Percentiles rank a stretch among this genome's conserved stretches.
phyloP scores from a whole-genome alignment of 1,139 yeast species.

The Kluyveromyces marxianus region DNA sequence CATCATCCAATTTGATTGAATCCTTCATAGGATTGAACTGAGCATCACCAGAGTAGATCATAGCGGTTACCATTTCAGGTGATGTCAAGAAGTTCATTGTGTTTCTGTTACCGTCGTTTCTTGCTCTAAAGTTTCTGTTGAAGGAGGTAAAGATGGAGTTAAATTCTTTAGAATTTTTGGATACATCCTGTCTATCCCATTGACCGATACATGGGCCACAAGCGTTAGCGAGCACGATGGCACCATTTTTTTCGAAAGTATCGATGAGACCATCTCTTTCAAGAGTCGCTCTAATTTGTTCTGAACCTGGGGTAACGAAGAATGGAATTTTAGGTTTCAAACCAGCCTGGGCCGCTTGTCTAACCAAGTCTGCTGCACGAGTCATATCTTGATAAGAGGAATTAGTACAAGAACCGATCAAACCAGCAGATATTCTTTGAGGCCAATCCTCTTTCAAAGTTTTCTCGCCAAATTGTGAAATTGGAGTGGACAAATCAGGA shows the following conservation, averaged over 20 bases:
- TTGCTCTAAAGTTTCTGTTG: conserved; percentile 93
- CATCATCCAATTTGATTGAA: conserved; percentile 55
- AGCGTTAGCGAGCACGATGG: conserved; percentile 88
- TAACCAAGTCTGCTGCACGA: conserved; percentile 80
- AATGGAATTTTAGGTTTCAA: conserved; percentile 88
- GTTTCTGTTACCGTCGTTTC: conserved; percentile 96
- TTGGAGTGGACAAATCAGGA: conserved; percentile 86
- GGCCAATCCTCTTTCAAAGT: conserved; percentile 77
- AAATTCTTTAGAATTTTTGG: conserved; percentile 54
- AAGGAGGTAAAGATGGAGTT: conserved; percentile 92
- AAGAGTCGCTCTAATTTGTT: conserved; percentile 93
- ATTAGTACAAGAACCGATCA: conserved; percentile 96
- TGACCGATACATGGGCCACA: conserved; percentile 99
- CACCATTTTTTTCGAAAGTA: conserved; percentile 78
- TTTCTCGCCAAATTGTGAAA: conserved; percentile 59
- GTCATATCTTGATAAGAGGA: conserved; percentile 98
- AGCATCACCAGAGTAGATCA: conserved; percentile 89
- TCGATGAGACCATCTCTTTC: conserved; percentile 87
- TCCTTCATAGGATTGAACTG: conserved; percentile 84
- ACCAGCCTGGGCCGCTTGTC: conserved; percentile 79
- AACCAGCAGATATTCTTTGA: conserved; percentile 69
- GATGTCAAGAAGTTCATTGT: conserved; percentile 96
- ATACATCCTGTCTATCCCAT: conserved; percentile 78
- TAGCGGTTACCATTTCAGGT: conserved; percentile 94
- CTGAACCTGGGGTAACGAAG: conserved; percentile 97